Evolutionary conservation across 805 yeast species (phyloP), one percentile per base, ranked within the genome.

Genomic region (Saturnispora sanitii): DNA sequence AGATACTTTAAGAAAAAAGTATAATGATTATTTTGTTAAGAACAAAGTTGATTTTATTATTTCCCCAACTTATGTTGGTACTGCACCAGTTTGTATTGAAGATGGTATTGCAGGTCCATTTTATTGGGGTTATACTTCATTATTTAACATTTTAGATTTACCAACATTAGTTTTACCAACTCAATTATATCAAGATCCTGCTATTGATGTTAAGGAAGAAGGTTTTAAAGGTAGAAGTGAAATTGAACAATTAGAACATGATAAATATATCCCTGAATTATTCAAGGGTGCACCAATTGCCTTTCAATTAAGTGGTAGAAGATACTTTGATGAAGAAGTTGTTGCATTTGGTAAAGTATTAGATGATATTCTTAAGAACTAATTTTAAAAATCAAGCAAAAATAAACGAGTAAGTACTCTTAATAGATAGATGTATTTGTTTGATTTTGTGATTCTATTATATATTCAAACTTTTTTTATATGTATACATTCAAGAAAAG

Each of bases 71-170:
- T 76, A 78, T 58, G 73, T 71, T 42, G 79, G 80, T 47, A 78
- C 77, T 38, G 85, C 92, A n/a, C 84, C 86, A 33, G 70, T 68
- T 40, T 74, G 81, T 18, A 73, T 71, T 36, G 66, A 70, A 23
- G 57, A 58, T 30, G 64, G 61, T 38, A 51, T 53, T 38, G 61
- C 59, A 2, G 65, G 65, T 38, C 70, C 80, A 6, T 73, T 71
- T 56, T 80, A 80, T 60, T 83, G 92, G 88, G 82, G 88, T 3
- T 83, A 83, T 65, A 81, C 90, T 5, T 63, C 86, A 2, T 67
- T 80, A 46, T 83, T 77, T 73, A 82, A 82, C 61, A 54, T 82
- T 43, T 58, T 81, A 47, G 94, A 83, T 57, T 67, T 75, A 53
- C 87, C 94, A 32, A 73, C 78, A 30, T 72, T 79, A 45, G 67